Base-by-base conservation (phyloP, 257 asterid species). In the Solanum chaucha region DNA sequence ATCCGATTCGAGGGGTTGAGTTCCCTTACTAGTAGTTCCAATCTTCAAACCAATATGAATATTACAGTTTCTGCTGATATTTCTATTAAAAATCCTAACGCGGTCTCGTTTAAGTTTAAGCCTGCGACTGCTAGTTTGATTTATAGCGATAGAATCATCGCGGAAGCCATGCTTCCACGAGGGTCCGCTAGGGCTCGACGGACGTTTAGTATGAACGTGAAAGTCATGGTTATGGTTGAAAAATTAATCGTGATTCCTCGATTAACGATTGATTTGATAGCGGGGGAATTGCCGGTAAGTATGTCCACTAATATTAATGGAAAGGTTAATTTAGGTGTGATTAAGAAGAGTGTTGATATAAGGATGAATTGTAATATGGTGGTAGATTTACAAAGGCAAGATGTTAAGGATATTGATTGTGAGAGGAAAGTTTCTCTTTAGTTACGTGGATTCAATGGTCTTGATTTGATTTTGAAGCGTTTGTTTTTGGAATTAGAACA, bases 31-130 rank as follows among this genome's bases (percentile, higher is more conserved):
- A 28, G 40, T 55, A 67, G 35, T 19, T 75, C 86, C 6, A 65
- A 65, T 3, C 88, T 86, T 4, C 82, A 15, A 5, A 75, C 84
- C 10, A 91, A 90, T 46, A 4, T 91, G 6, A 91, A 90, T 41
- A 10, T 91, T 3, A 86, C 88, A 0, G 86, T 92, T 5, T 38
- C 65, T 1, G 92, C 92, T 0, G 87, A 88, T 38, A 88, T 92
- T 1, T 87, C 90, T 0, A 75, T 92, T 9, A 88, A 89, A 85
- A 92, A 90, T 20, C 90, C 89, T 46, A 90, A 92, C 13, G 75
- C 87, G 3, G 92, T 91, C 0, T 89, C 92, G 7, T 88, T 89
- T 55, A 87, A 84, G 41, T 92, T 86, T 32, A 55, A 26, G 1
- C 3, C 85, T 5, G 34, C 90, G 0, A 68, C 70, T 1, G 88